These are phyloP conservation scores for Entophlyctis helioformis DNA, from an alignment of 192 early-diverging fungal species.

Conservation along the genomic window DNA sequence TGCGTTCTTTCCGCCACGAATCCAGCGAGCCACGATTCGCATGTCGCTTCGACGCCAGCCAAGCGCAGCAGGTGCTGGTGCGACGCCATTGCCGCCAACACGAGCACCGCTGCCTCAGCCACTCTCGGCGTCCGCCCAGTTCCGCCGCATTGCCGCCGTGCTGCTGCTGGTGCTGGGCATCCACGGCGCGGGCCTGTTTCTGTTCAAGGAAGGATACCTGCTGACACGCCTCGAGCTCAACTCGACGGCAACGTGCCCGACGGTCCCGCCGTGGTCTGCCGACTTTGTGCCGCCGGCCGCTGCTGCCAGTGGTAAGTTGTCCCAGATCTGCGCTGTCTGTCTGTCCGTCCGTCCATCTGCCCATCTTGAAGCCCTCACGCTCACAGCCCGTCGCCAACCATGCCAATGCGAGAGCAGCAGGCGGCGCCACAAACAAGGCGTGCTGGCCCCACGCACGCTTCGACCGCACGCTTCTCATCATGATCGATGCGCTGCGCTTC, in stretches of 20 bases:
- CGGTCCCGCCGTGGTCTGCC: no score
- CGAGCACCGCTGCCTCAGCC: no score
- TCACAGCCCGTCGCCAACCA: not conserved
- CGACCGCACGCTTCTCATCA: slow-evolving; percentile 24
- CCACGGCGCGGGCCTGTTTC: slow-evolving; percentile 7
- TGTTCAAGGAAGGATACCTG: slow-evolving; percentile 20
- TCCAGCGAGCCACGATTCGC: no score
- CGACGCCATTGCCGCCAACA: no score
- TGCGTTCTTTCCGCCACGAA: no score
- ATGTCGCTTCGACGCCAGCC: no score
- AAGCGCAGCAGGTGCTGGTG: no score
- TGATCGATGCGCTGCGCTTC: slow-evolving; percentile 45
- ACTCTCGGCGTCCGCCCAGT: no score
- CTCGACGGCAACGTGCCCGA: no score
- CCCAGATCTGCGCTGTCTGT: not conserved
- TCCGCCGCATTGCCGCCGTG: no score
- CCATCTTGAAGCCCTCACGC: not conserved
- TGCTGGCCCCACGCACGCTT: slow-evolving; percentile 15
- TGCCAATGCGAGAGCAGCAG: not conserved
- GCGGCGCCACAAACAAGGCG: not conserved
- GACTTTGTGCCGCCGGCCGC: no score
- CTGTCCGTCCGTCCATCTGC: not conserved
- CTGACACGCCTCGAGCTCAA: slow-evolving; percentile 29
- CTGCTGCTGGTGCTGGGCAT: slow-evolving; percentile 6
- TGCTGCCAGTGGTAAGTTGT: no score